Percentiles rank a stretch among this genome's conserved stretches.
Evolutionary conservation across 2,329 filamentous ascomycete genomes (phyloP).

Genomic region (Magnaporthiopsis poae): DNA sequence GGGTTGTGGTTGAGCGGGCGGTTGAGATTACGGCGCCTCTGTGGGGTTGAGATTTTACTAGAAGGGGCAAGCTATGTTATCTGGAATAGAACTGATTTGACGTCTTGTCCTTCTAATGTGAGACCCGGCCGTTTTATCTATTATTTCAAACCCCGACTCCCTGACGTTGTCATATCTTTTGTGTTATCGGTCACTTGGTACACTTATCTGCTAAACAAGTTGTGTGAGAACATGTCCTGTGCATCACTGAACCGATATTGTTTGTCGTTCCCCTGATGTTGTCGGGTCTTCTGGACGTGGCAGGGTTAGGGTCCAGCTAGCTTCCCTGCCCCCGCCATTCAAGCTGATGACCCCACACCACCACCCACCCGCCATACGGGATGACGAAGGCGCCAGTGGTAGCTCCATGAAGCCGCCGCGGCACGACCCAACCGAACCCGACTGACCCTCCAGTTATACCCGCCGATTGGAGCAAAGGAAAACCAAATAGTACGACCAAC

Average conservation of each 20-base stretch:
- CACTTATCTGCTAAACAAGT: too few species aligned
- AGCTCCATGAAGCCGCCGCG: neutral
- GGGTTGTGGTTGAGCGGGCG: conserved; percentile 79
- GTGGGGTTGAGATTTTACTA: conserved; percentile 36
- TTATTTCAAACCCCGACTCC: neutral
- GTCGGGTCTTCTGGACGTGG: too few species aligned
- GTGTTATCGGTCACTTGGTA: too few species aligned
- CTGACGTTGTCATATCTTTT: neutral
- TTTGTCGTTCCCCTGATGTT: too few species aligned
- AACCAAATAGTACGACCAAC: too few species aligned
- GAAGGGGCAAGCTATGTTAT: neutral
- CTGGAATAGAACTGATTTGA: neutral
- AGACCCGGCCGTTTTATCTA: neutral
- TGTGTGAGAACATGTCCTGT: too few species aligned
- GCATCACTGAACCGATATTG: too few species aligned
- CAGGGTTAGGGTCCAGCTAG: neutral
- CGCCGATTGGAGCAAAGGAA: neutral
- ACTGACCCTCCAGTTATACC: neutral
- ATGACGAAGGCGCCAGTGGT: neutral
- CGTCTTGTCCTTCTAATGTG: neutral
- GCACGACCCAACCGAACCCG: neutral
- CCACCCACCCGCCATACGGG: too few species aligned
- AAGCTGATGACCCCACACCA: neutral
- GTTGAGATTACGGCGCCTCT: conserved; percentile 77
- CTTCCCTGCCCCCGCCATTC: neutral